phyloP scores from a whole-genome alignment of 2,329 filamentous ascomycete genomes.

The Rutstroemia sp. region DNA sequence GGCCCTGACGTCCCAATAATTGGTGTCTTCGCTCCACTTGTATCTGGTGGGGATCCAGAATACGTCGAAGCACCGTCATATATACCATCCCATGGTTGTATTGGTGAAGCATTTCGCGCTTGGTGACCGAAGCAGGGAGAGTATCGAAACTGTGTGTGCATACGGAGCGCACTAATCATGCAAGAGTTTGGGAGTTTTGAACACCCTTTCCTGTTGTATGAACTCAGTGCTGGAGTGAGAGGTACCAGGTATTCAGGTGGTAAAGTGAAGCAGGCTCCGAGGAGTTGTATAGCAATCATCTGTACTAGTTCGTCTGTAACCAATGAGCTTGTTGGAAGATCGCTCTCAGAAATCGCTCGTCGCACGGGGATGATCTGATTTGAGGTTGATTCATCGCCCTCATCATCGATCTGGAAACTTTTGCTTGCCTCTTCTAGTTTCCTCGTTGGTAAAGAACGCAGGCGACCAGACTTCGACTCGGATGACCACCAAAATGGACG shows the following conservation, averaged over 20 bases:
- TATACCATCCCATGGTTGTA: constrained; percentile 17
- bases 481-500: constrained; percentile 29
- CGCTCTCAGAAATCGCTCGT: constrained; percentile 18
- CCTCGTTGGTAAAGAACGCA: constrained; percentile 13
- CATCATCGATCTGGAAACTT: neutral
- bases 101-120: constrained; percentile 25
- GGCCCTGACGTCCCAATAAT: constrained; percentile 7
- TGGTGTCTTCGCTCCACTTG: constrained; percentile 7
- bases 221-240: neutral
- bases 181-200: constrained; percentile 16
- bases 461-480: constrained; percentile 17
- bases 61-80: constrained; percentile 15
- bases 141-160: constrained; percentile 29
- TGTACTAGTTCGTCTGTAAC: constrained; percentile 24
- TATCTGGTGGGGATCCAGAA: constrained; percentile 5
- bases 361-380: neutral
- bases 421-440: constrained; percentile 1
- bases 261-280: constrained; percentile 28
- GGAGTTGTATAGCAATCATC: constrained; percentile 26
- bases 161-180: constrained; percentile 28
- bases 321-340: constrained; percentile 12
- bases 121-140: constrained; percentile 29
- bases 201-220: constrained; percentile 5
- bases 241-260: constrained; percentile 18
- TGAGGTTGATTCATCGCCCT: neutral